Evolutionary conservation across 768 basidiomycete species (phyloP), one percentile per base, ranked within the genome.

Genomic region (Boletus fagicola): DNA sequence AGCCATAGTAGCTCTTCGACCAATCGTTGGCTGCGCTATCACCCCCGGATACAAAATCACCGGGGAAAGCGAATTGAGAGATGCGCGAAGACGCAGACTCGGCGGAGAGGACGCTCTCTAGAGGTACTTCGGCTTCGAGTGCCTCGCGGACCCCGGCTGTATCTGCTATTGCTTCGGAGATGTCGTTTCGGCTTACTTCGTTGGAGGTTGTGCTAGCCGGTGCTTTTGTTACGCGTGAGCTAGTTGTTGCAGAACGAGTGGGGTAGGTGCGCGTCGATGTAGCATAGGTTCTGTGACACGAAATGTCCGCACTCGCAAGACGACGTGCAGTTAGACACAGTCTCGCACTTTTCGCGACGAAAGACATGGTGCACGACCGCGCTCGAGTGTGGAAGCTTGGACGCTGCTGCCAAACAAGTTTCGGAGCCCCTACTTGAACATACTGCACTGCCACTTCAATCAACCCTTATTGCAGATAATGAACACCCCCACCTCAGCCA

Each of bases 1-100:
- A 74, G 0, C 95, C 96, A 59, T 84, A 76, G 69, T 92, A 98
- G 66, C 87, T 89, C 67, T 82, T 87, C 2, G 91, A 90, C 95
- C 95, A 98, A 72, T 98, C 91, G 2, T 82, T 88, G 44, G 56
- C 51, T 26, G 49, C 46, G 30, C 20, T 35, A 30, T 72, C 63
- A 9, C 58, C 54, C 44, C 59, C 68, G 20, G 66, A 59, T 5
- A 56, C 49, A 10, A 72, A 62, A 38, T 72, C 72, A 5, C 72
- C 70, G 2, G 70, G 59, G 26, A 72, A 73, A 11, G 68, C 63
- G 39, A 33, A 52, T 57, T 67, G 69, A 26, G 63, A 57, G 1
- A 47, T 20, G 3, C 55, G 53, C 1, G 51, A 24, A 22, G 65
- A 62, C 12, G 58, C 36, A 26, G 68, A 43, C 49, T 56, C 58